Evolutionary conservation across 108 stramenopile species (phyloP).

Genomic region (Cyclotella sp.): DNA sequence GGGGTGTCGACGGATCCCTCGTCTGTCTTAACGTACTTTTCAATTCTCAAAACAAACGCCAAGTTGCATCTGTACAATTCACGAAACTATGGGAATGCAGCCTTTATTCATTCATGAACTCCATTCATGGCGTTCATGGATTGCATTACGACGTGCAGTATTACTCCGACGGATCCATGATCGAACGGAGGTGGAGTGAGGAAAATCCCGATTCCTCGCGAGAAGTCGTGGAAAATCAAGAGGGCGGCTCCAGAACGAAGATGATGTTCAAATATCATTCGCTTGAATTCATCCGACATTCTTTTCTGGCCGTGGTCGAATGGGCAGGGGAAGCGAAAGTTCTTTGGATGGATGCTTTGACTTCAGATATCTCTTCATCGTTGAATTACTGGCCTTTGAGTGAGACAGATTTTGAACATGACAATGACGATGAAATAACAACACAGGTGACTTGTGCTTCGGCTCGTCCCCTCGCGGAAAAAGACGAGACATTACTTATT

Average conservation of each 20-base stretch:
- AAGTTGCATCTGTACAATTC: neutral
- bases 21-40: neutral
- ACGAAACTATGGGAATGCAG: neutral
- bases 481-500: neutral
- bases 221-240: neutral
- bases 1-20: neutral
- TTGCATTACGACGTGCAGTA: constrained; percentile 31
- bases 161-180: constrained; percentile 58
- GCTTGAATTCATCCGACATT: neutral
- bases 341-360: constrained; percentile 17
- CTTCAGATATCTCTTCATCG: neutral
- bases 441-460: constrained; percentile 29
- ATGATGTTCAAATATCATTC: neutral
- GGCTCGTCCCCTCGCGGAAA: neutral
- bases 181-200: constrained; percentile 40
- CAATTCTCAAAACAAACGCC: neutral
- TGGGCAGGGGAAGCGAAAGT: constrained; percentile 10
- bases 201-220: constrained; percentile 10
- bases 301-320: neutral
- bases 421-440: neutral
- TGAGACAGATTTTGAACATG: neutral
- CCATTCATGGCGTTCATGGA: constrained; percentile 49
- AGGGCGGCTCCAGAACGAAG: too few species aligned
- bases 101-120: neutral
- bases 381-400: neutral